Conservation (phyloP, 1,284 basidiomycete species). For the Xanthoconium separans region DNA sequence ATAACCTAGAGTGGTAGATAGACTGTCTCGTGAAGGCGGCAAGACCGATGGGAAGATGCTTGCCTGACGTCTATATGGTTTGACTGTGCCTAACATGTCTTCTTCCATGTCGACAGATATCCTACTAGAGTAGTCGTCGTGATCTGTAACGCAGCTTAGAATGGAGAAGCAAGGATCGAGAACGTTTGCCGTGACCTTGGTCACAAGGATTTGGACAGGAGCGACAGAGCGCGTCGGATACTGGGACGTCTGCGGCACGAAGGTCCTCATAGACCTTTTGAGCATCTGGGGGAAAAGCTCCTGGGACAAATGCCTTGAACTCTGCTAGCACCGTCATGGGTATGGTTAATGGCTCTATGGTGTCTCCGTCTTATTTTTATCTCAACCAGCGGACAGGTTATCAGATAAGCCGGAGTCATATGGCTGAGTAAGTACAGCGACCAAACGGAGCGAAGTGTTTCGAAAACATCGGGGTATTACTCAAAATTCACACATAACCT, state of each 20-base stretch:
- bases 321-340: conserved; percentile 35
- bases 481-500: too few relatives aligned
- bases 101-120: conserved; percentile 78
- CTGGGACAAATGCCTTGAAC: conserved; percentile 23
- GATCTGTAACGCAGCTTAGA: conserved; percentile 43
- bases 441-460: too few relatives aligned
- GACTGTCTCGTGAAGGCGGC: background rate
- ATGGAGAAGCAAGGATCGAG: background rate
- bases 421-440: too few relatives aligned
- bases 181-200: conserved; percentile 55
- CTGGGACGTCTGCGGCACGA: conserved; percentile 58
- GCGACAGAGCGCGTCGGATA: conserved; percentile 69
- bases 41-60: conserved; percentile 16
- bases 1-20: conserved; percentile 51
- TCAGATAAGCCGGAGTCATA: conserved; percentile 12
- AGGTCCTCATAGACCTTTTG: conserved; percentile 42
- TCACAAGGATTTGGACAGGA: conserved; percentile 79
- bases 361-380: background rate
- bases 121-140: conserved; percentile 68
- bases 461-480: too few relatives aligned
- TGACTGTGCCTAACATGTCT: conserved; percentile 79
- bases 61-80: conserved; percentile 79
- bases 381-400: background rate
- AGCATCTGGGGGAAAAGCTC: conserved; percentile 23
- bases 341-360: background rate